A percentile compares a stretch with the other conserved stretches of the same genome.
phyloP scores from a whole-genome alignment of 148 eudicot genomes.

The Drosera capensis region DNA sequence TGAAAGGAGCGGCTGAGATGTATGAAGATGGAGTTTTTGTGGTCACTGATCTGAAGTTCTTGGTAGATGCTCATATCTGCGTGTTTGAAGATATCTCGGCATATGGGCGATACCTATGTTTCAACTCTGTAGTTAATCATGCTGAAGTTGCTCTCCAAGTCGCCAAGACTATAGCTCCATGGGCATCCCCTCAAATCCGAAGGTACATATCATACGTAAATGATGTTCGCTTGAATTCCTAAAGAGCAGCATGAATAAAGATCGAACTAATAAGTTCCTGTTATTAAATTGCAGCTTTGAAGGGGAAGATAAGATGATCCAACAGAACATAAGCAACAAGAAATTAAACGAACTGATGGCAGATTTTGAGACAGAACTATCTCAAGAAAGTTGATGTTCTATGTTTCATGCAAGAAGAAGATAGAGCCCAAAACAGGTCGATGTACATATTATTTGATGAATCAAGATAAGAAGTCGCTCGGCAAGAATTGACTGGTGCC shows the following conservation, averaged over 20 bases:
- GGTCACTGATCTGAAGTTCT: conserved; percentile 33
- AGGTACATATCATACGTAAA: conserved; percentile 4
- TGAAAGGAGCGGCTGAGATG: conserved; percentile 65
- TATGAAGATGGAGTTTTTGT: conserved; percentile 49
- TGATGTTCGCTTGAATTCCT: neutral
- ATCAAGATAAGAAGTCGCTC: too few relatives aligned
- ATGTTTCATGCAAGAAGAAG: too few relatives aligned
- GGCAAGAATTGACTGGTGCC: too few relatives aligned
- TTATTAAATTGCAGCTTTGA: neutral
- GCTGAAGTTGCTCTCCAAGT: conserved; percentile 23
- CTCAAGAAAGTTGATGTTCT: neutral
- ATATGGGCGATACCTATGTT: conserved; percentile 56
- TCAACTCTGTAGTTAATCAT: conserved; percentile 32
- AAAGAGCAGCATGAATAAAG: neutral
- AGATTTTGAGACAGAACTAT: conserved; percentile 10
- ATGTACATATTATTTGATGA: too few relatives aligned
- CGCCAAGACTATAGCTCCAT: conserved; percentile 19
- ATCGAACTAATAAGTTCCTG: neutral
- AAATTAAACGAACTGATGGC: conserved; percentile 34
- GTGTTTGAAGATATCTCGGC: conserved; percentile 43
- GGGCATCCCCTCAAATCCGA: conserved; percentile 15
- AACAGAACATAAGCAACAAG: conserved; percentile 42
- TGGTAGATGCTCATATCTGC: conserved; percentile 48
- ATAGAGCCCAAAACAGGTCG: too few relatives aligned
- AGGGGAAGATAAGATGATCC: neutral